Base-by-base conservation (phyloP, 768 basidiomycete genomes). In the Steccherinum ochraceum region DNA sequence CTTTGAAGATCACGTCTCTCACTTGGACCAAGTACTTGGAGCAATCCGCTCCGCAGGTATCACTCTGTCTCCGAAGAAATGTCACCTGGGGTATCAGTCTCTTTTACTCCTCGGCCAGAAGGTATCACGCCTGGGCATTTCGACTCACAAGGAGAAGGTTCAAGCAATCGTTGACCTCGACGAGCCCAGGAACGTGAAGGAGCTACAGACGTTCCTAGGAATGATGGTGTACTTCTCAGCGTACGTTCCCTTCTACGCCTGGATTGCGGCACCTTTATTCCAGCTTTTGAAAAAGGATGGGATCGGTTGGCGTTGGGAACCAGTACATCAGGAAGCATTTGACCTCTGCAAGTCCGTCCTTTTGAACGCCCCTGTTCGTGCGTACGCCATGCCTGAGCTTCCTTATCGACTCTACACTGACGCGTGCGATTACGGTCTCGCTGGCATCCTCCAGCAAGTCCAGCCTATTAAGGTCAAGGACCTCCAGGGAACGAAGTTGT, bases 21-120 rank as follows among this genome's bases (percentile, higher is more conserved):
- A n/a, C n/a, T n/a, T n/a, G n/a, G n/a, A n/a, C n/a, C n/a, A n/a
- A n/a, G n/a, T n/a, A n/a, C n/a, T n/a, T n/a, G n/a, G n/a, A n/a
- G n/a, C n/a, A n/a, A n/a, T n/a, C n/a, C n/a, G n/a, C n/a, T n/a
- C n/a, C n/a, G n/a, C n/a, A n/a, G n/a, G n/a, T n/a, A n/a, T n/a
- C n/a, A n/a, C n/a, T n/a, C n/a, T n/a, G n/a, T n/a, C n/a, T n/a
- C n/a, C n/a, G n/a, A n/a, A n/a, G n/a, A n/a, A n/a, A n/a, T n/a
- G n/a, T n/a, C n/a, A n/a, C n/a, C n/a, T n/a, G n/a, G n/a, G n/a
- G n/a, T n/a, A n/a, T n/a, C n/a, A n/a, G n/a, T n/a, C n/a, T n/a
- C n/a, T n/a, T n/a, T n/a, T n/a, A n/a, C n/a, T n/a, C n/a, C 64
- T 77, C 1, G 72, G 76, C 3, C 69, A 68, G 52, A 55, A 75